Conservation (phyloP, 1,284 basidiomycete genomes). For the Papiliotrema flavescens region DNA sequence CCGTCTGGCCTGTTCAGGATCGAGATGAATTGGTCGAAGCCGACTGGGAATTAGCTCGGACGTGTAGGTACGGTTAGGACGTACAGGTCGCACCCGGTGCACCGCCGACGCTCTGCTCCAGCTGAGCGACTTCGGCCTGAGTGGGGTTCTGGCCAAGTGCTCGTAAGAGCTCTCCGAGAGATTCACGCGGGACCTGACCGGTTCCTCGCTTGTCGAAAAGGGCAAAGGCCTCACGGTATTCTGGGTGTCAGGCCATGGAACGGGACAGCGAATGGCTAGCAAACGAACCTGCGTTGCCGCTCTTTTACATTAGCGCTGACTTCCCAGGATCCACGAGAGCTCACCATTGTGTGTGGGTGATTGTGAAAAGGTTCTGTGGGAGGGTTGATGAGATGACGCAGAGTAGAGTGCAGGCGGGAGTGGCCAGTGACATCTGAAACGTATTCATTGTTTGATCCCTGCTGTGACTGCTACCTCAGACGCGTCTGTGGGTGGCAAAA, state of each 20-base stretch:
- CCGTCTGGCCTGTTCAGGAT: conserved; percentile 94
- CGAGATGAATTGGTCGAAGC: conserved; percentile 82
- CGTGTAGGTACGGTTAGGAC: neutral
- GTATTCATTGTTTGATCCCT: too few species aligned
- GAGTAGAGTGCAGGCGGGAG: too few species aligned
- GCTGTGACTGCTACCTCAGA: too few species aligned
- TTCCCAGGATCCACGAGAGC: too few species aligned
- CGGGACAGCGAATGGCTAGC: too few species aligned
- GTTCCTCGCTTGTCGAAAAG: conserved; percentile 97
- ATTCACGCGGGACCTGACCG: conserved; percentile 80
- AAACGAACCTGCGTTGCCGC: conserved; percentile 29
- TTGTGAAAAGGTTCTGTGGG: too few species aligned
- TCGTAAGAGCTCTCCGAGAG: conserved; percentile 89
- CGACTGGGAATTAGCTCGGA: conserved; percentile 55
- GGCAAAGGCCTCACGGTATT: conserved; percentile 95
- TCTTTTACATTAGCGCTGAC: conserved; percentile 22
- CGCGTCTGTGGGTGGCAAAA: too few species aligned
- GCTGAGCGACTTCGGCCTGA: conserved; percentile 87
- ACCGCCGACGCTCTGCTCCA: conserved; percentile 60
- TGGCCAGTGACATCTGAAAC: too few species aligned
- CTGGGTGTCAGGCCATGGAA: conserved; percentile 48
- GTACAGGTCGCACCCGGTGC: neutral
- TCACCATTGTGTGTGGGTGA: too few species aligned
- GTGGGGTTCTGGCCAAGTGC: conserved; percentile 98
- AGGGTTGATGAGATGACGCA: too few species aligned